Evolutionary conservation across 768 basidiomycete species (phyloP), one percentile per base, ranked within the genome.

Genomic region (Lactarius quietus): DNA sequence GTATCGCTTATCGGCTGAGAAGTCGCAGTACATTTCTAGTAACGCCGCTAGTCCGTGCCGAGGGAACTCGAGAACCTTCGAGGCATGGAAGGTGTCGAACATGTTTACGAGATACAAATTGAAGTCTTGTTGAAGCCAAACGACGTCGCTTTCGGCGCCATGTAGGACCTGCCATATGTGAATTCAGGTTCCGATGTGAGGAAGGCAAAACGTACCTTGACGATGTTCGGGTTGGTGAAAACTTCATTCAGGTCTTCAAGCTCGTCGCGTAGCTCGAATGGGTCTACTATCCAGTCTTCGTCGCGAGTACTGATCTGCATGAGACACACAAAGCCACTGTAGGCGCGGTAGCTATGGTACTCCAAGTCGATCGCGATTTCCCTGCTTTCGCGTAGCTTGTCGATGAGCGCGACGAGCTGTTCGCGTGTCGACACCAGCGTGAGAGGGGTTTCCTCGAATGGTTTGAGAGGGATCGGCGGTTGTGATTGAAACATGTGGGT

Each of bases 121-220:
- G 73, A 98, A 95, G 73, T 98, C 90, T 75, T 94, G 92, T 73
- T 99, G 96, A 20, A 98, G 83, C 97, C 97, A 98, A 7, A 94
- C 78, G 51, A 98, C 88, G 73, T 99, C 97, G 65, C 88, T 91
- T 41, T 95, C 90, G 1, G 96, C 93, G 31, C 97, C 97, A 75
- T 98, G 97, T 67, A 99, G 87, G 8, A 96, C 89, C 93, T 95
- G 65, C 1, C 31, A 15, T 9, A 59, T 36, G 29, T 58, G 6
- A 55, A 26, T 20, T 33, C 20, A 14, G 3, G 29, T 17, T 17
- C 3, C 17, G 57, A n/a, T 53, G 31, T 59, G 2, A 35, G 57
- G 52, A 64, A 20, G 3, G n/a, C 62, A 38, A 61, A 52, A 72
- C 82, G 20, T 60, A 89, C 93, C 82, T 98, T 98, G 69, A 95